phyloP scores from a whole-genome alignment of 345 rosid genomes.

The Salix suchowensis region DNA sequence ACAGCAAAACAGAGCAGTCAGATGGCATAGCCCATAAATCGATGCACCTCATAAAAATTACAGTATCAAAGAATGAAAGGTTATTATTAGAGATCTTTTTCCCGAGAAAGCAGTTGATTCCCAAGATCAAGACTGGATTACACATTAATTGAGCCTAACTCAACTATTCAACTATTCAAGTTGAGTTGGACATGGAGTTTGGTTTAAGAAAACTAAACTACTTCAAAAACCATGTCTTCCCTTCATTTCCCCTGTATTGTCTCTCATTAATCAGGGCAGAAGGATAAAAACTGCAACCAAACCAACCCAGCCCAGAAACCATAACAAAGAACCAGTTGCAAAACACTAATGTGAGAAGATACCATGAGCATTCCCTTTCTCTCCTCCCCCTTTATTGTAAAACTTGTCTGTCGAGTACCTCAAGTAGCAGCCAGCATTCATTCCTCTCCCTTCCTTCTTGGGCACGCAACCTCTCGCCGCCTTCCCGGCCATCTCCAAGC shows the following conservation, averaged over 20 bases:
- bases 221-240: too few species aligned
- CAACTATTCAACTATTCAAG: too few species aligned
- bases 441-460: conserved; percentile 45
- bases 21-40: background rate
- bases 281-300: too few species aligned
- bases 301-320: too few species aligned
- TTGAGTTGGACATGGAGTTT: too few species aligned
- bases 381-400: conserved; percentile 8
- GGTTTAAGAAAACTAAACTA: too few species aligned
- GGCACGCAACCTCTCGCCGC: conserved; percentile 29
- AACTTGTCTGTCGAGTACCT: conserved; percentile 40
- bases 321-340: too few species aligned
- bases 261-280: too few species aligned
- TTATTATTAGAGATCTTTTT: background rate
- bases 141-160: too few species aligned
- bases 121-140: too few species aligned
- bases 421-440: conserved; percentile 44
- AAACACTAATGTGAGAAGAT: background rate
- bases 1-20: background rate
- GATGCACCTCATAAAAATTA: background rate
- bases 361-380: conserved; percentile 24
- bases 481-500: conserved; percentile 37
- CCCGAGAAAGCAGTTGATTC: too few species aligned
- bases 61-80: background rate
- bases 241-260: too few species aligned